phyloP scores from a whole-genome alignment of 2,329 filamentous ascomycete genomes.

The Penicillium olsonii region DNA sequence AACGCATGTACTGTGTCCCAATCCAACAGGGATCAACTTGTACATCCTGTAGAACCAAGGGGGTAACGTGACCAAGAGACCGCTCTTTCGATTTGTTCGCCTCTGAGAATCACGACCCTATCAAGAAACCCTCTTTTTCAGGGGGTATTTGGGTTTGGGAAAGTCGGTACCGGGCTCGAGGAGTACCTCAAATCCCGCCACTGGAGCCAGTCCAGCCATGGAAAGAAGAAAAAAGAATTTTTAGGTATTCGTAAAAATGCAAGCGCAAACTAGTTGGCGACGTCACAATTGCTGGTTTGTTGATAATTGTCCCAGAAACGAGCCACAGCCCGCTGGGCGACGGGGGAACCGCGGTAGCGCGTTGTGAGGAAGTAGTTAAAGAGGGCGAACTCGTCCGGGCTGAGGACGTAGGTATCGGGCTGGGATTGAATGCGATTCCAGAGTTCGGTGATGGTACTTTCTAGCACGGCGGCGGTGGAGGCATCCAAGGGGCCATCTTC shows the following conservation, averaged over 20 bases:
- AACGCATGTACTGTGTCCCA: conserved; percentile 12
- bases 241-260: background rate
- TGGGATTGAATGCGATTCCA: conserved; percentile 68
- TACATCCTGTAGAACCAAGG: background rate
- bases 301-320: conserved; percentile 57
- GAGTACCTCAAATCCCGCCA: conserved; percentile 1
- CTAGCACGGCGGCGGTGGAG: conserved; percentile 64
- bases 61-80: conserved; percentile 1
- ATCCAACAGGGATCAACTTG: conserved; percentile 10
- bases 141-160: background rate
- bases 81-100: background rate
- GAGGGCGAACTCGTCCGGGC: conserved; percentile 75
- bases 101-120: background rate
- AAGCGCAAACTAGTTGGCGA: conserved; percentile 22
- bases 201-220: background rate
- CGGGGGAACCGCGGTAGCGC: conserved; percentile 58
- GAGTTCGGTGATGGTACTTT: conserved; percentile 62
- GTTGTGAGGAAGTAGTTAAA: conserved; percentile 77
- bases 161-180: conserved; percentile 11
- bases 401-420: conserved; percentile 71
- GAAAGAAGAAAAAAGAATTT: background rate
- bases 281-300: conserved; percentile 26
- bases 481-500: conserved; percentile 66
- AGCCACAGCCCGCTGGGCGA: conserved; percentile 55
- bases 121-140: background rate